A percentile compares a stretch with the other conserved stretches of the same genome.
These are phyloP conservation scores for Artemisia argyi DNA, from an alignment of 129 eudicot genomes.

Conservation along the genomic window DNA sequence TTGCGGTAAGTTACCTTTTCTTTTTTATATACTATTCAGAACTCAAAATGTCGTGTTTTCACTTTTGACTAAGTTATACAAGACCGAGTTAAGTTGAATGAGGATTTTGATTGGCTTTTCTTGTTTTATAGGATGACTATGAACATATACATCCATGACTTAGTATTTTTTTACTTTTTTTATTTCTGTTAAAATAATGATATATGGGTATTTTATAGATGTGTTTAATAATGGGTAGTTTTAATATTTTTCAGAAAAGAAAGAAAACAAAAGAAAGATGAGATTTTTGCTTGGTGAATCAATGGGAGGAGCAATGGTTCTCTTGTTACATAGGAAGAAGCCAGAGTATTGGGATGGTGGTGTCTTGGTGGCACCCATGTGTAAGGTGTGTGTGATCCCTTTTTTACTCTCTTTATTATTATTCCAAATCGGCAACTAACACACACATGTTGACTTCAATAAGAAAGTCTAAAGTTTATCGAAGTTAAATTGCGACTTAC, in stretches of 20 bases:
- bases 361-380: conserved; percentile 92
- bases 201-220: not conserved
- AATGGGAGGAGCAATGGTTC: conserved; percentile 94
- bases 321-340: conserved; percentile 71
- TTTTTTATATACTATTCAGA: not conserved
- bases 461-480: not conserved
- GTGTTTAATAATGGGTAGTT: conserved; percentile 1
- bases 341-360: conserved; percentile 94
- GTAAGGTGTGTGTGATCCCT: conserved; percentile 53
- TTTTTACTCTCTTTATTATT: not conserved
- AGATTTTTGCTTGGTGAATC: conserved; percentile 84
- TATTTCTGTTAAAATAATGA: no score
- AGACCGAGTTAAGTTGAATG: conserved; percentile 11
- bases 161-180: not conserved
- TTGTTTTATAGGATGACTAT: conserved; percentile 23
- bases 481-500: not conserved
- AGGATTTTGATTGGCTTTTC: conserved; percentile 22
- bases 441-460: not conserved
- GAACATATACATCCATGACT: conserved; percentile 11
- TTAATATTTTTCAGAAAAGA: conserved; percentile 43
- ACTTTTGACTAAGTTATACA: conserved; percentile 26
- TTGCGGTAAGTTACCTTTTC: conserved; percentile 45
- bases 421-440: conserved; percentile 20
- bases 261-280: conserved; percentile 64
- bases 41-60: conserved; percentile 3